These are phyloP conservation scores for Colletotrichum neosansevieriae DNA, from an alignment of 2,329 filamentous ascomycete species.

Conservation along the genomic window DNA sequence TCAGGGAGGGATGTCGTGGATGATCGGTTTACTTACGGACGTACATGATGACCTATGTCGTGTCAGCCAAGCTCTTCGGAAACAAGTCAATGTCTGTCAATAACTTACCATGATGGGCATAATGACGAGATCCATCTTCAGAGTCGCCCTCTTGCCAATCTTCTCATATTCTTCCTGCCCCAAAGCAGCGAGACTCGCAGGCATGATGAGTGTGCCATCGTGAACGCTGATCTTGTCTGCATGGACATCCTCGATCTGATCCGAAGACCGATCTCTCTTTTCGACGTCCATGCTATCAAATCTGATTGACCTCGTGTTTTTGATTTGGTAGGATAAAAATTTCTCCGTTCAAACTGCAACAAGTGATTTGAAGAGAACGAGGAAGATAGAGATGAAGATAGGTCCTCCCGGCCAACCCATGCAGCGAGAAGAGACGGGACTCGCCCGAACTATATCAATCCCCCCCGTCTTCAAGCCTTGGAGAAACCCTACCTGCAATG, in stretches of 20 bases:
- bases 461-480: background rate
- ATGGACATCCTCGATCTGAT: slow-evolving; percentile 27
- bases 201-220: slow-evolving; percentile 38
- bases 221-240: slow-evolving; percentile 12
- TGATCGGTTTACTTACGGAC: slow-evolving; percentile 29
- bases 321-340: too few species aligned
- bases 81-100: background rate
- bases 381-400: background rate
- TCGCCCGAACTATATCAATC: slow-evolving; percentile 14
- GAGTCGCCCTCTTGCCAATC: slow-evolving; percentile 37
- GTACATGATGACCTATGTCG: slow-evolving; percentile 43
- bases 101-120: slow-evolving; percentile 41
- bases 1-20: fast-evolving
- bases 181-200: slow-evolving; percentile 41
- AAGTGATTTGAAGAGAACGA: background rate
- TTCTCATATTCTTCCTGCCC: slow-evolving; percentile 39
- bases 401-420: background rate
- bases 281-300: slow-evolving; percentile 16
- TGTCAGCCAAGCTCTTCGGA: background rate
- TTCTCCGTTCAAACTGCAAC: background rate
- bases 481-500: background rate
- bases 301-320: background rate
- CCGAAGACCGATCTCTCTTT: slow-evolving; percentile 17
- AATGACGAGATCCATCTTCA: slow-evolving; percentile 44
- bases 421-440: background rate